Evolutionary conservation across 345 rosid species (phyloP).

Genomic region (Anastatica hierochuntica): DNA sequence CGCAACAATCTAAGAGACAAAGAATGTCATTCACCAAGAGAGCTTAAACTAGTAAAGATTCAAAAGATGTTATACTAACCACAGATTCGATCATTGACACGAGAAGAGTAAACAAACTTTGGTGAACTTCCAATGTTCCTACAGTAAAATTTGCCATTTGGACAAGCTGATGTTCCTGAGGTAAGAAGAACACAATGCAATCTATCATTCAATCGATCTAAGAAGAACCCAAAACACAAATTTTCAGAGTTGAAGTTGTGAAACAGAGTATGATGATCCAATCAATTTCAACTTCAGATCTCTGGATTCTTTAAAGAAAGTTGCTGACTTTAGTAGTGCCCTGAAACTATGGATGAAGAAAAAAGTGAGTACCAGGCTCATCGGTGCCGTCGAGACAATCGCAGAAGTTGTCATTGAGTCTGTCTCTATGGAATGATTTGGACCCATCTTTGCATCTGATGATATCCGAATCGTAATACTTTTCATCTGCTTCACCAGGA

Average conservation of each 20-base stretch:
- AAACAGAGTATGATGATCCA: too few relatives aligned
- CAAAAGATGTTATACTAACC: conserved; percentile 15
- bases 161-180: conserved; percentile 58
- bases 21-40: too few relatives aligned
- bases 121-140: conserved; percentile 28
- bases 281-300: background rate
- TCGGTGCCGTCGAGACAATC: conserved; percentile 94
- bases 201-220: background rate
- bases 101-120: conserved; percentile 28
- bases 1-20: conserved; percentile 25
- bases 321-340: background rate
- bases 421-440: conserved; percentile 59
- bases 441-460: conserved; percentile 88
- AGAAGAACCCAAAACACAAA: background rate
- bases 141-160: conserved; percentile 27
- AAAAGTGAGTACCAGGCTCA: conserved; percentile 63
- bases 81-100: conserved; percentile 28
- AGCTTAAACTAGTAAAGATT: too few relatives aligned
- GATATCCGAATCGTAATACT: conserved; percentile 46
- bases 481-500: conserved; percentile 41
- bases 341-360: background rate
- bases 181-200: background rate
- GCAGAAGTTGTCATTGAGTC: conserved; percentile 84
- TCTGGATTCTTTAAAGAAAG: background rate
- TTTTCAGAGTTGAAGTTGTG: too few relatives aligned